phyloP scores from a whole-genome alignment of 176 grass and related monocot genomes.

The Phragmites australis region DNA sequence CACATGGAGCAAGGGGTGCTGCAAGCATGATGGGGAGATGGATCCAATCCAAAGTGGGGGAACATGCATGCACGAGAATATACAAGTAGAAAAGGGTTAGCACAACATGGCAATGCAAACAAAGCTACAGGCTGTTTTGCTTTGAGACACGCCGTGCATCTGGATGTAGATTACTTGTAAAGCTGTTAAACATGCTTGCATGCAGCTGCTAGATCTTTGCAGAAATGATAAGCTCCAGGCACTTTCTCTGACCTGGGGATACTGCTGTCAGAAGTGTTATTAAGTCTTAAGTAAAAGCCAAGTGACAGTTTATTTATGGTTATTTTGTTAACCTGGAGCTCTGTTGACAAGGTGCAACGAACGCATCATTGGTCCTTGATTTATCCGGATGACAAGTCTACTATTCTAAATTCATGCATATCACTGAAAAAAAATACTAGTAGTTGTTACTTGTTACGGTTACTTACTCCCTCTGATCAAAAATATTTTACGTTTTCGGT shows the following conservation, averaged over 20 bases:
- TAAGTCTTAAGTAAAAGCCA: background rate
- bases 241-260: slow-evolving; percentile 37
- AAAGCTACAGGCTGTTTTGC: slow-evolving; percentile 29
- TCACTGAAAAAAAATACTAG: no score
- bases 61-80: background rate
- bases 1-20: slow-evolving; percentile 39
- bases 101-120: slow-evolving; percentile 38
- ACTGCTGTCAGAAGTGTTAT: slow-evolving; percentile 27
- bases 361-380: background rate
- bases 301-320: no score
- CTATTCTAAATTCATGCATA: background rate
- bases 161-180: background rate
- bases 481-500: no score
- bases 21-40: slow-evolving; percentile 29
- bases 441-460: no score
- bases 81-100: background rate
- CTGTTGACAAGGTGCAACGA: background rate
- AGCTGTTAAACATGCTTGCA: background rate
- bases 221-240: slow-evolving; percentile 38
- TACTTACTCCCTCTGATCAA: no score
- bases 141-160: background rate
- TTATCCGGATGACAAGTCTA: no score
- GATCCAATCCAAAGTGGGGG: slow-evolving; percentile 13
- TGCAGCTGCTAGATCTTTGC: slow-evolving; percentile 18
- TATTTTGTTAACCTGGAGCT: background rate